Percentiles rank a stretch among this genome's conserved stretches.
Evolutionary conservation across 805 yeast genomes (phyloP).

Genomic region (Priceomyces melissophilus): DNA sequence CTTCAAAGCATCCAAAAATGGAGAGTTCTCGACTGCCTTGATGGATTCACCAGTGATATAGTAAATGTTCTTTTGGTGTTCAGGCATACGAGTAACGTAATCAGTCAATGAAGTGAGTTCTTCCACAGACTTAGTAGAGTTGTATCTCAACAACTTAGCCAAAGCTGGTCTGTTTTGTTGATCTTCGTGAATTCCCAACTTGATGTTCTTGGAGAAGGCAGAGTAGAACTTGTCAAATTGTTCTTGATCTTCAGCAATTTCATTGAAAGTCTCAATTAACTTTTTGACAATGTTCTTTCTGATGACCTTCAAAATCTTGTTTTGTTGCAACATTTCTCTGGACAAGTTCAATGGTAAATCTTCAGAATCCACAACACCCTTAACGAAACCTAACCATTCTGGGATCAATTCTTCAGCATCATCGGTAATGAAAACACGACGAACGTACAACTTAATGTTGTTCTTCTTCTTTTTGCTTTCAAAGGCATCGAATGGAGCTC

Average conservation of each 20-base stretch:
- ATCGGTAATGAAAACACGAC: conserved; percentile 99
- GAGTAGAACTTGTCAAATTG: conserved; percentile 98
- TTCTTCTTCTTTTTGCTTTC: conserved; percentile 99
- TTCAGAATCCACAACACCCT: conserved; percentile 99
- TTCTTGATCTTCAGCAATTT: conserved; percentile 98
- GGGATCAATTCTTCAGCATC: conserved; percentile 99
- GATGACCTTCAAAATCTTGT: conserved; percentile 98
- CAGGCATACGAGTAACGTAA: conserved; percentile 99
- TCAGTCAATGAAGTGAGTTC: conserved; percentile 93
- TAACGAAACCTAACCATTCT: conserved; percentile 96
- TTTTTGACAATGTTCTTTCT: conserved; percentile 99
- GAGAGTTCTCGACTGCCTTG: conserved; percentile 98
- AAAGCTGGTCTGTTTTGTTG: conserved; percentile 94
- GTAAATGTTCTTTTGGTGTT: conserved; percentile 99
- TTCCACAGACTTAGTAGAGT: conserved; percentile 93
- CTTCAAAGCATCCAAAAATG: conserved; percentile 97
- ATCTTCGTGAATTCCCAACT: conserved; percentile 99
- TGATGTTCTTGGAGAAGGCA: conserved; percentile 97
- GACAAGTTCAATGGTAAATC: conserved; percentile 99
- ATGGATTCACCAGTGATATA: conserved; percentile 98
- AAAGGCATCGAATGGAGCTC: conserved; percentile 98
- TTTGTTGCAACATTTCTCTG: conserved; percentile 99
- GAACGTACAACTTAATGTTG: conserved; percentile 97
- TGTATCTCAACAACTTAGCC: conserved; percentile 94
- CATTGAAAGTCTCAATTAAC: conserved; percentile 96